Percentiles rank a stretch among this genome's conserved stretches.
These are phyloP conservation scores for Leishmania guyanensis DNA, from an alignment of 208 protist genomes.

Conservation along the genomic window DNA sequence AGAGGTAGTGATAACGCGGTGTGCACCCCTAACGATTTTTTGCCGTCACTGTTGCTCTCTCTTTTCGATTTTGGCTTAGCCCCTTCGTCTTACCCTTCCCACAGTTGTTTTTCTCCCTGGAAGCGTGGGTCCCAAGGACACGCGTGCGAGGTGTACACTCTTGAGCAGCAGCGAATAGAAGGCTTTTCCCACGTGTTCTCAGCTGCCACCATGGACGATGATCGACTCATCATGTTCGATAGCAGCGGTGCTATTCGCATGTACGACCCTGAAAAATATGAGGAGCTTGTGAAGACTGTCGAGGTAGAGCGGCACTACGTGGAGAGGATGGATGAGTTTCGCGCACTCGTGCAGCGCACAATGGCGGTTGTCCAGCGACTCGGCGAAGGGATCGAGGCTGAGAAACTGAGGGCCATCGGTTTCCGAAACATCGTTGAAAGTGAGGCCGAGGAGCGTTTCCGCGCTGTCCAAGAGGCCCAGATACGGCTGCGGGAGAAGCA, in stretches of 20 bases:
- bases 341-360: slow-evolving; percentile 72
- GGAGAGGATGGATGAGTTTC: slow-evolving; percentile 87
- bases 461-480: slow-evolving; percentile 79
- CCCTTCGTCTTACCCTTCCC: not conserved
- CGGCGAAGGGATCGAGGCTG: slow-evolving; percentile 80
- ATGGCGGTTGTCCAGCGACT: slow-evolving; percentile 83
- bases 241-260: slow-evolving; percentile 86
- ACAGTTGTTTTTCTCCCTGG: not conserved
- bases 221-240: slow-evolving; percentile 91
- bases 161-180: not conserved
- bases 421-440: slow-evolving; percentile 88
- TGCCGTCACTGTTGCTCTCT: not conserved
- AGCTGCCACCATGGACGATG: slow-evolving; percentile 63
- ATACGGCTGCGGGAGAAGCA: slow-evolving; percentile 88
- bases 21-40: not conserved
- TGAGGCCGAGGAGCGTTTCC: slow-evolving; percentile 82
- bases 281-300: slow-evolving; percentile 79
- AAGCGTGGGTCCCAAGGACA: not conserved
- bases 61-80: not conserved
- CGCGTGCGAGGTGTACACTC: not conserved
- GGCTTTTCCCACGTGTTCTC: not conserved
- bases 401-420: slow-evolving; percentile 89
- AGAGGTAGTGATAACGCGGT: not conserved
- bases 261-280: slow-evolving; percentile 91
- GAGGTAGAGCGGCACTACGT: slow-evolving; percentile 74